Conservation (phyloP, 1,284 basidiomycete species). For the Phenoliferia sp. region DNA sequence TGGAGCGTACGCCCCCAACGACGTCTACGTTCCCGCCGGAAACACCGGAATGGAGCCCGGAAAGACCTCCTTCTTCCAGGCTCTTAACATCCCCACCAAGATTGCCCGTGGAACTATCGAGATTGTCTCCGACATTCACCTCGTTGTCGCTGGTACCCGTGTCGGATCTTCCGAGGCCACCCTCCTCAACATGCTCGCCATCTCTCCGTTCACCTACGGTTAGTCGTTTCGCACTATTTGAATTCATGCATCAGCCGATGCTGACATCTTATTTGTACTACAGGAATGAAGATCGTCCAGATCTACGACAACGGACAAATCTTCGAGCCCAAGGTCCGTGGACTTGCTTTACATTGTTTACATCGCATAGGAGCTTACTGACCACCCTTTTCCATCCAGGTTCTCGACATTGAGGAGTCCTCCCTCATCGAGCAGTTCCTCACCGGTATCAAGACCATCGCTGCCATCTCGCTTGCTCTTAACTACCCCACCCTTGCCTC, state of each 20-base stretch:
- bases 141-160: conserved; percentile 84
- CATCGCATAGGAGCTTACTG: too few relatives aligned
- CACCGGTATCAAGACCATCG: conserved; percentile 89
- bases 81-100: conserved; percentile 98
- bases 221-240: neutral
- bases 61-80: conserved; percentile 99
- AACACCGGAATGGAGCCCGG: conserved; percentile 99
- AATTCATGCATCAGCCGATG: conserved; percentile 57
- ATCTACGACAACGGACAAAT: conserved; percentile 88
- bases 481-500: conserved; percentile 95
- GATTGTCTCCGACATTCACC: conserved; percentile 96
- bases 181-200: conserved; percentile 97
- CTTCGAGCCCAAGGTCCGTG: conserved; percentile 82
- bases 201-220: conserved; percentile 43
- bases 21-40: conserved; percentile 86
- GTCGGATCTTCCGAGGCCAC: conserved; percentile 97
- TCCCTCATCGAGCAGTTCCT: conserved; percentile 87
- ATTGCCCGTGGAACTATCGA: conserved; percentile 99
- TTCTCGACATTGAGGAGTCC: conserved; percentile 89
- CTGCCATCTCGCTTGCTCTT: conserved; percentile 88
- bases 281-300: conserved; percentile 44
- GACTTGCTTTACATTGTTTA: too few relatives aligned
- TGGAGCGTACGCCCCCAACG: conserved; percentile 87
- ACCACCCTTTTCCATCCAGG: too few relatives aligned
- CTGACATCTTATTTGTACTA: conserved; percentile 46